Base-by-base conservation (phyloP, 2,329 filamentous ascomycete genomes). In the Ophiosphaerella herpotricha region DNA sequence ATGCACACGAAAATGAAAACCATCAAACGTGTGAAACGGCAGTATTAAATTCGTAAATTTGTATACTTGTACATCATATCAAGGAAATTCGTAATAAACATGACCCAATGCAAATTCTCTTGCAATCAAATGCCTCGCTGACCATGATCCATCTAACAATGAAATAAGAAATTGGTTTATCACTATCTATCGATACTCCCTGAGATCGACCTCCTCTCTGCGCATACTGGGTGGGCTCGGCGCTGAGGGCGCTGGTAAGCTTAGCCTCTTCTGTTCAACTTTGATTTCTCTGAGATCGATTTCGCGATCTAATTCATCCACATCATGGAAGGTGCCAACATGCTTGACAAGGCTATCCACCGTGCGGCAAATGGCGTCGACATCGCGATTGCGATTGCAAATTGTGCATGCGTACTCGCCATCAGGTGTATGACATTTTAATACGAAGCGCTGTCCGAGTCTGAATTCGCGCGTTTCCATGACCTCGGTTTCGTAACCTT, bases 381-480 rank as follows among this genome's bases (percentile, higher is more conserved):
- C 63, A 2, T 74, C 71, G 3, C 68, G 52, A n/a, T 62, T 48
- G 39, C 55, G 54, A 39, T 53, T 66, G 48, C 72, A 74, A 3
- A 74, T 63, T 5, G 70, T 63, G 46, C 72, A 74, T 5, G 72
- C 72, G 44, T 67, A 74, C 50, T 69, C 64, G 26, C 70, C 71
- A 12, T 68, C 64, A 1, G 62, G 59, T 0, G 70, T 73, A 39
- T 74, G 71, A 42, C 71, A 73, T 42, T 74, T 74, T 43, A 73
- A 52, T 6, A 71, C 67, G 48, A 74, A 74, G 7, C 71, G 65
- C 55, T 73, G 71, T 1, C 63, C 68, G 7, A 74, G 61, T 21
- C 64, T 57, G 33, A 71, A 74, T 44, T 71, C 70, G 16, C 69
- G 57, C n/a, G 68, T 70, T 36, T 73, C 67, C 43, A 71, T 52